Evolutionary conservation across 352 stramenopile species (phyloP).

Genomic region (Globisporangium splendens): DNA sequence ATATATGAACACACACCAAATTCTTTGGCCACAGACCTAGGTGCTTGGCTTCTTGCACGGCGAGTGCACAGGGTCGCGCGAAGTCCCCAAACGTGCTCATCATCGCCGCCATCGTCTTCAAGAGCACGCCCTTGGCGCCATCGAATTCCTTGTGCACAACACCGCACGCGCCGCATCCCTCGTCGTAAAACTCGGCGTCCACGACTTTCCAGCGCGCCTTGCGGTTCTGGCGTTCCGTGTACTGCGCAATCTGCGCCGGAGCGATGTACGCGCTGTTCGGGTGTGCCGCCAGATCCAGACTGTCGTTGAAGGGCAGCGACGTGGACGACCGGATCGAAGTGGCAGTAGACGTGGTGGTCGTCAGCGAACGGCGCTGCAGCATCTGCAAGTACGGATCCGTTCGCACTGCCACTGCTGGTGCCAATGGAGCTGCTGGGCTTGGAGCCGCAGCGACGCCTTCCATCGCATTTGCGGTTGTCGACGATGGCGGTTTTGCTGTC

Average conservation of each 20-base stretch:
- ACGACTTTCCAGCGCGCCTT: conserved; percentile 67
- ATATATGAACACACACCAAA: not conserved
- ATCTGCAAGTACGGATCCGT: conserved; percentile 77
- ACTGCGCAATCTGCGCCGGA: conserved; percentile 43
- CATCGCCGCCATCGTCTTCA: conserved; percentile 72
- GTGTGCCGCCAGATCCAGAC: conserved; percentile 14
- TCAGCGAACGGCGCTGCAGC: conserved; percentile 65
- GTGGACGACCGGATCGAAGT: not conserved
- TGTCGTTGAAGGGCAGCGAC: not conserved
- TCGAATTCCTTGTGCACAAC: conserved; percentile 40
- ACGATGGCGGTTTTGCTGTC: not conserved
- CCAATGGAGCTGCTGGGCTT: not conserved
- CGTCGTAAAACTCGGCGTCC: conserved; percentile 69
- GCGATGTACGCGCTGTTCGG: conserved; percentile 66
- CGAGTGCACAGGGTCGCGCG: conserved; percentile 46
- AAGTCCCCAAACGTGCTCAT: conserved; percentile 83
- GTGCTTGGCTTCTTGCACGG: conserved; percentile 52
- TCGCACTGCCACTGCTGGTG: conserved; percentile 26
- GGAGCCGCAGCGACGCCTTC: not conserved
- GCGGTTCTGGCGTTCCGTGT: conserved; percentile 38
- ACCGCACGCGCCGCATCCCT: conserved; percentile 48
- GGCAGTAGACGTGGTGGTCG: conserved; percentile 11
- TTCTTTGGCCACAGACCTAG: conserved; percentile 27
- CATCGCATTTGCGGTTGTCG: conserved; percentile 3
- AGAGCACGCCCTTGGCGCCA: conserved; percentile 38